Base-by-base conservation (phyloP, 768 basidiomycete species). In the Neoboletus magnificus region DNA sequence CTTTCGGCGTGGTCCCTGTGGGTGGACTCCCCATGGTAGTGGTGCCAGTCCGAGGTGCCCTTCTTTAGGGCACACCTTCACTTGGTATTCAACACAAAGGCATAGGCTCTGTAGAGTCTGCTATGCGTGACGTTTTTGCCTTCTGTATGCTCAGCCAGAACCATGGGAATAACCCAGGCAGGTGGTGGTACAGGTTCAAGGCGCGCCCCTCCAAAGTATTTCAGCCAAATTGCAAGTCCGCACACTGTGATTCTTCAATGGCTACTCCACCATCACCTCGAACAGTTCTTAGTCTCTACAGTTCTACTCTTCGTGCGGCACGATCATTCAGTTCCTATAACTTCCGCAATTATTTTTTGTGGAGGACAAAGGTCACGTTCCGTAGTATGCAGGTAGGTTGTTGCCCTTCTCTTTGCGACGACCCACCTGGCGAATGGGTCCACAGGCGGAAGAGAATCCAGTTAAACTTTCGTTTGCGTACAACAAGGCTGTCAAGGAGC, bases 251-350 rank as follows among this genome's bases (percentile, higher is more conserved):
- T n/a, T 30, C 55, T n/a, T 30, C 55, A 51, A 77, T 80, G 77
- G 62, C 74, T 50, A 68, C 73, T 15, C 67, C 81, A 56, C 88
- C 91, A 18, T 82, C 81, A 33, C 78, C 82, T 41, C 77, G 81
- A 46, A 82, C 88, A n/a, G 78, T 95, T 37, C 75, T 85, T 33
- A 78, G 78, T 44, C 83, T 97, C n/a, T 94, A 96, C 69, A 71
- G 82, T n/a, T 76, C 83, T 27, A 86, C 82, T 63, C 80, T 93
- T 52, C 82, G 86, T 58, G 82, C 88, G 5, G 85, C 93, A 29
- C 80, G 81, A 55, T 82, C 85, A 18, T 97, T 96, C 75, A 85
- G 85, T 67, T 92, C 93, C 12, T 97, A 96, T 75, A 97, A 97
- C 74, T 96, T 95, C 71, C 81, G 92, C 22, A 77, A 85, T 50